Evolutionary conservation across 495 filamentous ascomycete species (phyloP).

Genomic region (Penicillium chermesinum): DNA sequence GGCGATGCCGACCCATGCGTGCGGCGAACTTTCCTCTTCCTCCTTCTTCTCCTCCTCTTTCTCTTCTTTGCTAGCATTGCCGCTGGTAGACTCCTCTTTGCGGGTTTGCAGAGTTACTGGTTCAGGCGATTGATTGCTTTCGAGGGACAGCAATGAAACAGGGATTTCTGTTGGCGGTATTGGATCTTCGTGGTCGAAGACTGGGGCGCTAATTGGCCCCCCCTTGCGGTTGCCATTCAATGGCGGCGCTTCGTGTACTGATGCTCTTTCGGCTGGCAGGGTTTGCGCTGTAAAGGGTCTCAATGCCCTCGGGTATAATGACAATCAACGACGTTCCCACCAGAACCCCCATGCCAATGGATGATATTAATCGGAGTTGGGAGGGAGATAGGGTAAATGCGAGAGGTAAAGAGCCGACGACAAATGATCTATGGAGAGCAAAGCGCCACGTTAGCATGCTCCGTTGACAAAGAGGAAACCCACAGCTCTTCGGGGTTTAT

Average conservation of each 20-base stretch:
- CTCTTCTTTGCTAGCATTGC: slow-evolving; percentile 20
- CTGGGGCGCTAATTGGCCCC: slow-evolving; percentile 14
- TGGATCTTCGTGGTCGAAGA: slow-evolving; percentile 1
- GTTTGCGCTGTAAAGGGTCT: slow-evolving; percentile 73
- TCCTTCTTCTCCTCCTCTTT: slow-evolving; percentile 28
- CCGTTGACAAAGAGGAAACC: background rate
- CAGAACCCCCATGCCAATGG: slow-evolving; percentile 88
- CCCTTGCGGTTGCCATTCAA: slow-evolving; percentile 31
- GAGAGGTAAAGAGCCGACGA: slow-evolving; percentile 88
- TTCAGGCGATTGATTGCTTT: slow-evolving; percentile 14
- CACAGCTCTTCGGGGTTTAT: slow-evolving; percentile 6
- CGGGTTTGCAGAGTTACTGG: slow-evolving; percentile 11
- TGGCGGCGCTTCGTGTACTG: slow-evolving; percentile 21
- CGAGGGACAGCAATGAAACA: slow-evolving; percentile 15
- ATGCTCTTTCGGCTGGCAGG: slow-evolving; percentile 27
- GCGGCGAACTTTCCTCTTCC: slow-evolving; percentile 46
- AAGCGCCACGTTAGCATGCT: slow-evolving; percentile 17
- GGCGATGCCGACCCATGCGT: slow-evolving; percentile 78
- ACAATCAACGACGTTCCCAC: slow-evolving; percentile 94
- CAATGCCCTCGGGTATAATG: slow-evolving; percentile 95
- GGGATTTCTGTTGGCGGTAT: slow-evolving; percentile 9
- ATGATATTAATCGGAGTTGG: slow-evolving; percentile 82
- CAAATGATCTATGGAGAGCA: slow-evolving; percentile 67
- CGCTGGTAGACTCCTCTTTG: slow-evolving; percentile 40
- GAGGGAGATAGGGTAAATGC: slow-evolving; percentile 86